Conservation (phyloP, 2,329 filamentous ascomycete species). For the Fusarium continuum region DNA sequence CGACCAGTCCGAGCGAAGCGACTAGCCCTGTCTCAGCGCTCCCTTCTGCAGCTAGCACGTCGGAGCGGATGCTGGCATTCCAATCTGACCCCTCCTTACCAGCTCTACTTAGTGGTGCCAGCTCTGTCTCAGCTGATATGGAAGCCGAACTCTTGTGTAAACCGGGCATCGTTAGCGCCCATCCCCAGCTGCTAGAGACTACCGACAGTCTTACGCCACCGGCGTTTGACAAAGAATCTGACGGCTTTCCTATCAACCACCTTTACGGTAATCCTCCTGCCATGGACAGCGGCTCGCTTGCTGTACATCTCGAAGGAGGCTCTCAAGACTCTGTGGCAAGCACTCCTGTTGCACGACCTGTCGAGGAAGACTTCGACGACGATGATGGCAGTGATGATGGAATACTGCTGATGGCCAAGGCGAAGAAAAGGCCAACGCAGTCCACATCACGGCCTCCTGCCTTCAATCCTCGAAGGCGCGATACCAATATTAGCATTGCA, state of each 20-base stretch:
- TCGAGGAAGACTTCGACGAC: slow-evolving; percentile 57
- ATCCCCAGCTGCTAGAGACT: slow-evolving; percentile 58
- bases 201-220: slow-evolving; percentile 65
- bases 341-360: slow-evolving; percentile 41
- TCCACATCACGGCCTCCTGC: slow-evolving; percentile 38
- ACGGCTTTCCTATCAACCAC: slow-evolving; percentile 58
- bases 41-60: slow-evolving; percentile 52
- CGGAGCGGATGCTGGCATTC: slow-evolving; percentile 62
- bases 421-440: slow-evolving; percentile 55
- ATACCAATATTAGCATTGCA: slow-evolving; percentile 68
- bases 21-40: slow-evolving; percentile 59
- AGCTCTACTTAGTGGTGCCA: slow-evolving; percentile 69
- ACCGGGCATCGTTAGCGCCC: slow-evolving; percentile 56
- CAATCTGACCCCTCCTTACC: slow-evolving; percentile 72
- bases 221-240: slow-evolving; percentile 58
- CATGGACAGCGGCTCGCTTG: slow-evolving; percentile 47
- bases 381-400: slow-evolving; percentile 65
- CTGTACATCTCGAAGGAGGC: slow-evolving; percentile 42
- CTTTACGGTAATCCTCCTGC: slow-evolving; percentile 47
- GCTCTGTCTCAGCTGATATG: slow-evolving; percentile 69
- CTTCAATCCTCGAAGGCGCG: slow-evolving; percentile 58
- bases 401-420: slow-evolving; percentile 62
- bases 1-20: slow-evolving; percentile 65
- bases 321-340: slow-evolving; percentile 39
- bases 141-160: slow-evolving; percentile 67